Conservation (phyloP, 805 yeast species). For the Cyberlindnera saturnus region DNA sequence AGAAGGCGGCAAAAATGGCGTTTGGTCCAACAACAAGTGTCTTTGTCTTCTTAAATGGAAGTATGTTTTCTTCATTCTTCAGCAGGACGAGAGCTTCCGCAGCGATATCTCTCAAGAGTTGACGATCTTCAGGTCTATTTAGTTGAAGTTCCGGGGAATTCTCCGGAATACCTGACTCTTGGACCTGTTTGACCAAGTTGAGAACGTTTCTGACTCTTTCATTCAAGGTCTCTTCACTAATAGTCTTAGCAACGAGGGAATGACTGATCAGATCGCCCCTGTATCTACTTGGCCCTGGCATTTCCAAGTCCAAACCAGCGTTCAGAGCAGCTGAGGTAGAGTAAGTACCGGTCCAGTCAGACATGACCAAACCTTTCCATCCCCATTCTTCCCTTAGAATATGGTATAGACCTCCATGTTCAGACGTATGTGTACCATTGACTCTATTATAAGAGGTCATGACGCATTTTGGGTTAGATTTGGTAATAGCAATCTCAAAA, state of each 20-base stretch:
- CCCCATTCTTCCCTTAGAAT: constrained; percentile 51
- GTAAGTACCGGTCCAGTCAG: constrained; percentile 61
- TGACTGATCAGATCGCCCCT: constrained; percentile 29
- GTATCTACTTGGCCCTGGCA: constrained; percentile 57
- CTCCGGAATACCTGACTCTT: constrained; percentile 36
- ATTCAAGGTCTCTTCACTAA: constrained; percentile 36
- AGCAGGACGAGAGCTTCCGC: constrained; percentile 50
- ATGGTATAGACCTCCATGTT: constrained; percentile 33
- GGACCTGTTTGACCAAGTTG: constrained; percentile 38
- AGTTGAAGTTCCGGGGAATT: constrained; percentile 32
- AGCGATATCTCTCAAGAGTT: constrained; percentile 37
- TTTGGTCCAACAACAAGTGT: constrained; percentile 57
- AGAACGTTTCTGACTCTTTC: constrained; percentile 43
- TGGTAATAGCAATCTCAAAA: constrained; percentile 49
- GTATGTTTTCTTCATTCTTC: constrained; percentile 41
- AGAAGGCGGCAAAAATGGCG: constrained; percentile 41
- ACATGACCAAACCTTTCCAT: constrained; percentile 48
- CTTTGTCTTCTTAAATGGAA: constrained; percentile 41
- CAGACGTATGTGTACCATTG: constrained; percentile 51
- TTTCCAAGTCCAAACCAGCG: constrained; percentile 55
- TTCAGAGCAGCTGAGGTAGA: constrained; percentile 39
- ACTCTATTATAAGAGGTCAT: constrained; percentile 61
- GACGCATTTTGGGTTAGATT: constrained; percentile 43
- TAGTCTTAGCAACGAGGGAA: constrained; percentile 33
- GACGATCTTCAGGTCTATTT: constrained; percentile 36